A percentile compares a stretch with the other conserved stretches of the same genome.
Conservation (phyloP, 2,329 filamentous ascomycete species). For the Pseudogymnoascus sp. region DNA sequence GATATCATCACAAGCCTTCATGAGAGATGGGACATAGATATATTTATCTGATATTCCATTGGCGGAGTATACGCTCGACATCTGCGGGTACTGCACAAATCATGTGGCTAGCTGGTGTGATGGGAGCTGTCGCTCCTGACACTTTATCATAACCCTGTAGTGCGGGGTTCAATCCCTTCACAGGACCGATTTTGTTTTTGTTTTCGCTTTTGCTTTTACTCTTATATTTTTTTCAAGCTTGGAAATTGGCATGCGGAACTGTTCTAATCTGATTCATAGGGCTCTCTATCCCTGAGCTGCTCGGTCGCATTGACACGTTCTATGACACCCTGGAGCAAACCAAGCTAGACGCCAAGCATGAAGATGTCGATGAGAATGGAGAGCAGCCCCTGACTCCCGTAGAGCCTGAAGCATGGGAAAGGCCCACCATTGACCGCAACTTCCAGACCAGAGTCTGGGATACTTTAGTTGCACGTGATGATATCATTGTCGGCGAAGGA, state of each 20-base stretch:
- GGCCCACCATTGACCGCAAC: neutral
- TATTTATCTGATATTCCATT: conserved; percentile 3
- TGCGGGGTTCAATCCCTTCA: conserved; percentile 5
- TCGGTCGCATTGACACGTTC: conserved; percentile 6
- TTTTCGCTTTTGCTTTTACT: neutral
- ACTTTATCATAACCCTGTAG: conserved; percentile 1
- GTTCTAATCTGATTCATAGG: conserved; percentile 5
- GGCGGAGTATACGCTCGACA: neutral
- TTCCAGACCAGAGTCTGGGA: conserved; percentile 1
- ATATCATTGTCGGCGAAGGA: conserved; percentile 9
- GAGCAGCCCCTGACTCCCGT: neutral
- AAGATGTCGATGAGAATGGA: neutral
- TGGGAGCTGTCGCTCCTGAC: conserved; percentile 2
- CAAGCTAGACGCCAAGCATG: neutral
- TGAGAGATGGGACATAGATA: neutral
- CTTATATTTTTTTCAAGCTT: neutral
- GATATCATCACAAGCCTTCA: neutral
- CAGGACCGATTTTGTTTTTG: conserved; percentile 2
- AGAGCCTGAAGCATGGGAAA: neutral
- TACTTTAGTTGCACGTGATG: neutral
- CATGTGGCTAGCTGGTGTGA: neutral
- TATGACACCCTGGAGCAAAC: neutral
- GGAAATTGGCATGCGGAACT: neutral
- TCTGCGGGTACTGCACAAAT: neutral
- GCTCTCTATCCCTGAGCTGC: conserved; percentile 3